Percentiles rank a stretch among this genome's conserved stretches.
phyloP scores from a whole-genome alignment of 1,284 basidiomycete genomes.

The Ustilago vetiveriae region DNA sequence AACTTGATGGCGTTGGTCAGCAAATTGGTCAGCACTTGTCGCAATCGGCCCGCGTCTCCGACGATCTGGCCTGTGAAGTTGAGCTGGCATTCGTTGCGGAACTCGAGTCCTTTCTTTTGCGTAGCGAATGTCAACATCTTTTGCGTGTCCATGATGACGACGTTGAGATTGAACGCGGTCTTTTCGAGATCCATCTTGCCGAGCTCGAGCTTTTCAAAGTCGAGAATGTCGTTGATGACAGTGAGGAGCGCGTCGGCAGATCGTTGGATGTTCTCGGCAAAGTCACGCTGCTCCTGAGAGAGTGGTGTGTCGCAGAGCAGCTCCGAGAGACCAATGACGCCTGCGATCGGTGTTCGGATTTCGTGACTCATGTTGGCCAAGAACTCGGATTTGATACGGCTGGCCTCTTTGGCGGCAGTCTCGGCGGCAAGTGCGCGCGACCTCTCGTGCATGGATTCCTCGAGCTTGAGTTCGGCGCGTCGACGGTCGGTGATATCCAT shows the following conservation, averaged over 20 bases:
- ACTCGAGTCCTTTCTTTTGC: slow-evolving; percentile 65
- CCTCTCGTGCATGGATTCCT: slow-evolving; percentile 64
- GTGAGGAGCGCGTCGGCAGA: slow-evolving; percentile 69
- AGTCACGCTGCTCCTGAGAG: slow-evolving; percentile 68
- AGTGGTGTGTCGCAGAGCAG: slow-evolving; percentile 64
- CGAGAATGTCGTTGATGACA: slow-evolving; percentile 70
- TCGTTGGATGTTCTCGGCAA: slow-evolving; percentile 68
- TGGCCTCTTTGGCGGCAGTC: slow-evolving; percentile 70
- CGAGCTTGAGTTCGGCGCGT: slow-evolving; percentile 61
- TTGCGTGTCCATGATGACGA: slow-evolving; percentile 65
- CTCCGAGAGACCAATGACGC: slow-evolving; percentile 67
- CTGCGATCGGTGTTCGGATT: slow-evolving; percentile 69
- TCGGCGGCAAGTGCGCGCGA: slow-evolving; percentile 65
- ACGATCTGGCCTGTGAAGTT: slow-evolving; percentile 56
- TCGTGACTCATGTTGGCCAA: slow-evolving; percentile 69
- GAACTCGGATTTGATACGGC: slow-evolving; percentile 70
- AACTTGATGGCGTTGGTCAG: slow-evolving; percentile 69
- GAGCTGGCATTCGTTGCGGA: slow-evolving; percentile 59
- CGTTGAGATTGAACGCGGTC: slow-evolving; percentile 68
- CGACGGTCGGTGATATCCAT: slow-evolving; percentile 67
- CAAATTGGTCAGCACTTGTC: slow-evolving; percentile 68
- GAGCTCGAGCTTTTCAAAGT: slow-evolving; percentile 69
- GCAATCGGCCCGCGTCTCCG: slow-evolving; percentile 59
- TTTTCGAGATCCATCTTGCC: slow-evolving; percentile 68
- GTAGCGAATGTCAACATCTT: slow-evolving; percentile 66